Base-by-base conservation (phyloP, 805 yeast genomes). In the Candida adriatica region DNA sequence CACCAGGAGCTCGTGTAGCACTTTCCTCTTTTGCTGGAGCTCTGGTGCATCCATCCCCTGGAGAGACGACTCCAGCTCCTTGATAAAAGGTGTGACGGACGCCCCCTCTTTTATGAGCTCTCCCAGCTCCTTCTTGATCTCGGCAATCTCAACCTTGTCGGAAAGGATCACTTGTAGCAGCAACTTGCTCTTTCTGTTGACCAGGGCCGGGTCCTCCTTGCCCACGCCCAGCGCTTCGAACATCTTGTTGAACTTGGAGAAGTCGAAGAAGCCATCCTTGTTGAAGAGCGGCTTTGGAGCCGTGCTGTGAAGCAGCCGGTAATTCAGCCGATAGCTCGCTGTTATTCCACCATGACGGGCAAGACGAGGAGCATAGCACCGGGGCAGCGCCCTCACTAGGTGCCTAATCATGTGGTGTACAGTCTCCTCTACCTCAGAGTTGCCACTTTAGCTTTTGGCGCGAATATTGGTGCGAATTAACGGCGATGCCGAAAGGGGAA, bases 191-290 rank as follows among this genome's bases (percentile, higher is more conserved):
- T 42, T 35, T 25, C 41, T 18, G 8, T 18, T 35, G 4, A 29
- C 35, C n/a, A 31, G 32, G 5, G 22, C 22, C 10, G 38, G 31
- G 25, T 35, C 29, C 21, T 36, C 42, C 18, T 32, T 30, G 9
- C 40, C 40, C 4, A 36, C 37, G 18, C 41, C 46, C 3, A 37
- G 32, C 15, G 35, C 38, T 9, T 42, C 30, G 6, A 45, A 32
- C 17, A 41, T 31, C 24, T 34, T 38, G 14, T 30, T 35, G 28
- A 47, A 47, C 29, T 37, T 35, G 15, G 40, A 31, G 17, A 36
- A 40, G 18, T 40, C 37, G 10, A 47, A 38, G 28, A 42, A 37
- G 11, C 50, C 50, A 8, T 41, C 39, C 20, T 32, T 37, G 31
- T 40, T 37, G 30, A 42, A 39, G 17, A 47, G 20, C 8, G 11